Conservation (phyloP, 2,329 filamentous ascomycete genomes). For the Pseudogymnoascus sp. region DNA sequence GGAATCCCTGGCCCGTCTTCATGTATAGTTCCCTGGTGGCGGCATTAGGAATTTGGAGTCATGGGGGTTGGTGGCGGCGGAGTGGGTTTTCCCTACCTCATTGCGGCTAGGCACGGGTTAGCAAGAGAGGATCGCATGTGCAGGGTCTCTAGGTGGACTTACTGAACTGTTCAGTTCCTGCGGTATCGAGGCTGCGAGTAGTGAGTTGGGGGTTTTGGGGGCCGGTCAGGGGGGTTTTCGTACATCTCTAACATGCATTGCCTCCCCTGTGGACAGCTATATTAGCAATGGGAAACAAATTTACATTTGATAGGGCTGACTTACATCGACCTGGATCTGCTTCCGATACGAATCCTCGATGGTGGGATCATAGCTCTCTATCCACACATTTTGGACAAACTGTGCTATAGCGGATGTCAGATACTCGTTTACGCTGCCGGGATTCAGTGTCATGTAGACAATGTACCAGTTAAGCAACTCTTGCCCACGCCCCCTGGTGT, state of each 20-base stretch:
- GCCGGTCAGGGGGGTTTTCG: constrained; percentile 20
- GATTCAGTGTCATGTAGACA: constrained; percentile 15
- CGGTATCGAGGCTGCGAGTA: constrained; percentile 52
- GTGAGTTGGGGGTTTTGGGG: constrained; percentile 14
- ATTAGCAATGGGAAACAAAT: not conserved
- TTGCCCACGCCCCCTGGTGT: constrained; percentile 61
- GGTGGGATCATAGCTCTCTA: constrained; percentile 58
- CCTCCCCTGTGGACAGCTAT: constrained; percentile 42
- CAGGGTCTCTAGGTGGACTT: constrained; percentile 29
- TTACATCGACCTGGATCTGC: constrained; percentile 58
- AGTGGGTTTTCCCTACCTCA: constrained; percentile 38
- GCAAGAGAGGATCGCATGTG: constrained; percentile 20
- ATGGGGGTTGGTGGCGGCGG: not conserved
- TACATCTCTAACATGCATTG: constrained; percentile 67
- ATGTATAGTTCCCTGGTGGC: constrained; percentile 56
- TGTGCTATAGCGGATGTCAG: constrained; percentile 43
- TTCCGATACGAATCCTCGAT: constrained; percentile 56
- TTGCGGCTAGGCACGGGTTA: constrained; percentile 37
- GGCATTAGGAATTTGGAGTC: not conserved
- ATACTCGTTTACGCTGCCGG: constrained; percentile 11
- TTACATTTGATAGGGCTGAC: constrained; percentile 25
- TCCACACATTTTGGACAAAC: constrained; percentile 71
- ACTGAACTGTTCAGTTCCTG: constrained; percentile 71
- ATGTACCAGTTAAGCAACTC: constrained; percentile 62
- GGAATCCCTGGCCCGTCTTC: constrained; percentile 68